Evolutionary conservation across 208 protist genomes (phyloP).

Genomic region (Trypanosoma caninum): DNA sequence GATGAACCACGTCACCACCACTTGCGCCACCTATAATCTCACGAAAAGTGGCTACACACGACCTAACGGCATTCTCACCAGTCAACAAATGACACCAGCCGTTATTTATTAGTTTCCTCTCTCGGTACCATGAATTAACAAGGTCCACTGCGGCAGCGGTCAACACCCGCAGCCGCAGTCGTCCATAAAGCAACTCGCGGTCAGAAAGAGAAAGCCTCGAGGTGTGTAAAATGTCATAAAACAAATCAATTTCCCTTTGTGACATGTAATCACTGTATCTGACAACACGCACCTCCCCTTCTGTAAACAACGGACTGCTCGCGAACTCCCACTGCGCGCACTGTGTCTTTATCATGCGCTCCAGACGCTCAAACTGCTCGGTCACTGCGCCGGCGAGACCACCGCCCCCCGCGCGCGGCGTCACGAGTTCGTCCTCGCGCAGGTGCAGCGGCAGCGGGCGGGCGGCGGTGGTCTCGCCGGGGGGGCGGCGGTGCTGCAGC

Average conservation of each 20-base stretch:
- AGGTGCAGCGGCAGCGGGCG: conserved; percentile 63
- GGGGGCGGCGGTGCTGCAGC: conserved; percentile 25
- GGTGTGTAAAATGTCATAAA: conserved; percentile 45
- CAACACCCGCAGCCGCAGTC: conserved; percentile 44
- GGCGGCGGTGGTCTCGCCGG: conserved; percentile 23
- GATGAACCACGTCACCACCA: conserved; percentile 41
- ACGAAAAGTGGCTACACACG: conserved; percentile 40
- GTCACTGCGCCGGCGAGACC: conserved; percentile 22
- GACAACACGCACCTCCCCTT: conserved; percentile 42
- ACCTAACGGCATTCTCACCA: conserved; percentile 55
- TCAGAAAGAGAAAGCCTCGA: conserved; percentile 41
- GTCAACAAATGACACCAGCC: conserved; percentile 43
- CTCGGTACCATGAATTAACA: conserved; percentile 19
- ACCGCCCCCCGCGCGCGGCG: conserved; percentile 19
- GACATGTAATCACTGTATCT: conserved; percentile 57
- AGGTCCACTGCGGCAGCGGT: conserved; percentile 25
- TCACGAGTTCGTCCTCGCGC: conserved; percentile 56
- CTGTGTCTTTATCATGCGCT: conserved; percentile 35
- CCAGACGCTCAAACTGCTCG: conserved; percentile 42
- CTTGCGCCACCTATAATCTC: conserved; percentile 56
- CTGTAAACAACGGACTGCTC: conserved; percentile 32
- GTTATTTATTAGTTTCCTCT: neutral
- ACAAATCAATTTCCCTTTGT: conserved; percentile 16
- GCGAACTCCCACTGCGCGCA: conserved; percentile 26
- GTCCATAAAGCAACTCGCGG: conserved; percentile 51